Conservation (phyloP, 202 grass and related monocot species). For the Cymbopogon flexuosus region DNA sequence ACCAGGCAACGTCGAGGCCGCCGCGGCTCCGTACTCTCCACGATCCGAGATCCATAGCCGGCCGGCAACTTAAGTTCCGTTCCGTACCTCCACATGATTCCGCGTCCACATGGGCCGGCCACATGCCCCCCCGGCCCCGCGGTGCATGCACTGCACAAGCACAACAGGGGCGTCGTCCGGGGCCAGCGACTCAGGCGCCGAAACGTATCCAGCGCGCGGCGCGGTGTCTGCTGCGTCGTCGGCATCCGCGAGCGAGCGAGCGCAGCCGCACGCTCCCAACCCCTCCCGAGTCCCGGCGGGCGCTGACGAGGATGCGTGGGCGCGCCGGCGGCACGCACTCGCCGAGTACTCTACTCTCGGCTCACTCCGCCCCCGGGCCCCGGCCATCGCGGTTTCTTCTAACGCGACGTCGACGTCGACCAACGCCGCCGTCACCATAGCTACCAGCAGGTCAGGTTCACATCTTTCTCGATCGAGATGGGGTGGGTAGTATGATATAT, state of each 20-base stretch:
- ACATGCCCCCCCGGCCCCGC: slow-evolving; percentile 1
- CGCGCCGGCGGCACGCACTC: not conserved
- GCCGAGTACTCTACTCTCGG: not conserved
- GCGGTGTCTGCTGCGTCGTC: not conserved
- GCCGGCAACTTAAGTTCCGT: not conserved
- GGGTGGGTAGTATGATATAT: too few relatives aligned
- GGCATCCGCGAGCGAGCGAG: not conserved
- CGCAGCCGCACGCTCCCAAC: slow-evolving; percentile 24
- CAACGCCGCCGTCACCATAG: not conserved
- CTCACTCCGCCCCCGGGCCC: too few relatives aligned
- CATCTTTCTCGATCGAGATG: not conserved
- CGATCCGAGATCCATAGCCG: slow-evolving; percentile 1
- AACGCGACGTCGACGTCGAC: too few relatives aligned
- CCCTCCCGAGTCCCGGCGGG: not conserved
- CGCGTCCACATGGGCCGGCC: slow-evolving; percentile 17
- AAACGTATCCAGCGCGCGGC: slow-evolving; percentile 10
- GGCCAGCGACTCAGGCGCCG: not conserved
- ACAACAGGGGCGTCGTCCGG: not conserved
- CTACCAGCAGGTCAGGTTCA: too few relatives aligned
- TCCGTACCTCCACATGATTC: not conserved
- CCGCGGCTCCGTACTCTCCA: not conserved
- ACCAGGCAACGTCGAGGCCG: not conserved
- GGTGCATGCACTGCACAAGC: not conserved
- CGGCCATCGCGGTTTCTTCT: too few relatives aligned
- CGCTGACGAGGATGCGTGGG: slow-evolving; percentile 5